Conservation (phyloP, 2,329 filamentous ascomycete genomes). For the Tolypocladium cylindrosporum region DNA sequence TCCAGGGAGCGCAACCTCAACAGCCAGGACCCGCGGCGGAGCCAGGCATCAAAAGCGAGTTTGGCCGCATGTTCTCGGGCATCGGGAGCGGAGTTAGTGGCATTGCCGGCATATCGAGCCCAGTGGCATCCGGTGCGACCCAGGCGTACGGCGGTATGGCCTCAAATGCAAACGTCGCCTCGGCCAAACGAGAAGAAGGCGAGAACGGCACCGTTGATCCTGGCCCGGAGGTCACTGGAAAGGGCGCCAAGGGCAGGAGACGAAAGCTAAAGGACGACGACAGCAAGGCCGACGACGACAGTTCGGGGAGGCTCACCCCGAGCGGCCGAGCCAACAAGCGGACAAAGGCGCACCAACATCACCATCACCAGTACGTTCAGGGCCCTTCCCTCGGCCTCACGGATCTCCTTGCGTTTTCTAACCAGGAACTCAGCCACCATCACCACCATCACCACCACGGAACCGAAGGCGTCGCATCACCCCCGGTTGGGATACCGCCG, state of each 20-base stretch:
- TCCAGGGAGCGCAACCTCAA: constrained; percentile 81
- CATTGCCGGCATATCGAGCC: constrained; percentile 38
- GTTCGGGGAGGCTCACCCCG: constrained; percentile 51
- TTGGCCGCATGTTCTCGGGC: constrained; percentile 92
- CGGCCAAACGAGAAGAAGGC: constrained; percentile 43
- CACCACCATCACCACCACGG: constrained; percentile 52
- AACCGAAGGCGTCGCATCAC: constrained; percentile 33
- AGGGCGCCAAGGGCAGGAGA: constrained; percentile 43
- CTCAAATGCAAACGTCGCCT: constrained; percentile 18
- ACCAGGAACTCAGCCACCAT: constrained; percentile 29
- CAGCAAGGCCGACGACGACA: constrained; percentile 54
- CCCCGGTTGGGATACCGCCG: constrained; percentile 29
- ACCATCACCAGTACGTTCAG: constrained; percentile 54
- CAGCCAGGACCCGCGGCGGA: constrained; percentile 70
- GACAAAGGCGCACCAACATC: constrained; percentile 55
- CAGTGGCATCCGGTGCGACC: constrained; percentile 28
- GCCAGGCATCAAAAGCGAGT: constrained; percentile 87
- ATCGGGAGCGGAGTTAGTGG: constrained; percentile 54
- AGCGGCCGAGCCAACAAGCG: constrained; percentile 54
- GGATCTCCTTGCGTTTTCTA: constrained; percentile 7
- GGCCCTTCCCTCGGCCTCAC: background rate
- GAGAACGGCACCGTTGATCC: constrained; percentile 35
- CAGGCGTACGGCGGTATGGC: constrained; percentile 31
- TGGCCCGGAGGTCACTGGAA: constrained; percentile 27
- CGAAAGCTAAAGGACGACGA: constrained; percentile 74